Percentiles rank a stretch among this genome's conserved stretches.
Evolutionary conservation across 257 asterid species (phyloP).

Genomic region (Nicotiana knightiana): DNA sequence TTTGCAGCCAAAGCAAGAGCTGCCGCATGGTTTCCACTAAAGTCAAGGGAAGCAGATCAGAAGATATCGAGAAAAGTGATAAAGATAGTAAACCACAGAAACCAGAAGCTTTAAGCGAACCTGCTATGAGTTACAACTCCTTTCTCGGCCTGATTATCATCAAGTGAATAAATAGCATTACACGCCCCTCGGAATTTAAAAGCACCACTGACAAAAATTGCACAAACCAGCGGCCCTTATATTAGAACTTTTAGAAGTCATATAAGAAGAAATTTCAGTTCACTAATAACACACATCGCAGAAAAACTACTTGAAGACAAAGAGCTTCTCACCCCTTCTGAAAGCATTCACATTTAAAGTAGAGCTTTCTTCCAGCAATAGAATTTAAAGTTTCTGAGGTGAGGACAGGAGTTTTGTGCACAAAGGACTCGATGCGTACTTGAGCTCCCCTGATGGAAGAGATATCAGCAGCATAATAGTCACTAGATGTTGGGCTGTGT

Average conservation of each 20-base stretch:
- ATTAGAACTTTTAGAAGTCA: neutral
- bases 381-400: slow-evolving; percentile 72
- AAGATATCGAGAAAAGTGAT: slow-evolving; percentile 10
- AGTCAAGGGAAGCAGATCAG: slow-evolving; percentile 22
- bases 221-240: neutral
- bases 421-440: slow-evolving; percentile 43
- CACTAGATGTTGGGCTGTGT: slow-evolving; percentile 22
- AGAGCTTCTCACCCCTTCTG: slow-evolving; percentile 80
- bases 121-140: slow-evolving; percentile 98
- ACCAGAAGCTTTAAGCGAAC: slow-evolving; percentile 23
- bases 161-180: slow-evolving; percentile 87
- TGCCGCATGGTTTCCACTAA: slow-evolving; percentile 96
- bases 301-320: neutral
- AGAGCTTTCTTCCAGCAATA: slow-evolving; percentile 58
- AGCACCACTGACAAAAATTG: slow-evolving; percentile 57
- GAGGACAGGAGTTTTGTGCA: slow-evolving; percentile 65
- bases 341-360: slow-evolving; percentile 86
- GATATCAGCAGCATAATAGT: slow-evolving; percentile 72
- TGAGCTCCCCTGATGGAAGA: slow-evolving; percentile 70
- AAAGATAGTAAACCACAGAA: neutral
- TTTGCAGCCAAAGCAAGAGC: slow-evolving; percentile 97
- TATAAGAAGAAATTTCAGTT: neutral
- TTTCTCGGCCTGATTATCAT: slow-evolving; percentile 61
- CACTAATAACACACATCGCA: neutral
- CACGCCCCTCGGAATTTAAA: slow-evolving; percentile 94